These are phyloP conservation scores for Bonnemaisonia californica DNA, from an alignment of 31 red algal genomes.

Conservation along the genomic window DNA sequence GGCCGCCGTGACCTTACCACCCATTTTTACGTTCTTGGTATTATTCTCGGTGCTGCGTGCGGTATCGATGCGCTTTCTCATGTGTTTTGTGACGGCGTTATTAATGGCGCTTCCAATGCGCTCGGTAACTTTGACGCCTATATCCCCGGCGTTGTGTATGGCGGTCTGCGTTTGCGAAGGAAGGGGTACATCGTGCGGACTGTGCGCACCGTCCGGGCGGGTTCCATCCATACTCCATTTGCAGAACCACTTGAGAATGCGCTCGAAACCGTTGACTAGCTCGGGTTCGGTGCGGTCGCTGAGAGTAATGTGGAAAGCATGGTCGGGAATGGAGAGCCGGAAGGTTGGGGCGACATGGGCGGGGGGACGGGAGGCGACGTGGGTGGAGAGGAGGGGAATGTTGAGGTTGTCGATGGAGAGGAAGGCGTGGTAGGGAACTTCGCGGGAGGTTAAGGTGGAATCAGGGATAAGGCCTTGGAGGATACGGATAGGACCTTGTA, in stretches of 20 bases:
- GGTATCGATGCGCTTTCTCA: neutral
- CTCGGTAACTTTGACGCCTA: constrained; percentile 20
- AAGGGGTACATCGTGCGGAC: neutral
- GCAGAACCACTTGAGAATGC: constrained; percentile 52
- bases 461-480: constrained; percentile 14
- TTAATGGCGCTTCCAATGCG: constrained; percentile 14
- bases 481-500: constrained; percentile 28
- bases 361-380: neutral
- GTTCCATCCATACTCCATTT: neutral
- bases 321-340: constrained; percentile 34
- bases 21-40: constrained; percentile 26
- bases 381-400: constrained; percentile 47
- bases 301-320: constrained; percentile 32
- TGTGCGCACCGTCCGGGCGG: neutral
- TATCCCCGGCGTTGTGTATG: constrained; percentile 28
- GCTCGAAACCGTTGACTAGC: constrained; percentile 21
- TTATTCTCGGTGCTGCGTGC: neutral
- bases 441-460: neutral
- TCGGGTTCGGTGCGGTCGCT: constrained; percentile 2
- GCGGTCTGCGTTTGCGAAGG: neutral
- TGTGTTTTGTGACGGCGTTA: constrained; percentile 6
- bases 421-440: constrained; percentile 43
- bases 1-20: constrained; percentile 31
- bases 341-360: neutral
- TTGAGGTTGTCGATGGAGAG: constrained; percentile 33